Percentiles rank a stretch among this genome's conserved stretches.
These are phyloP conservation scores for Pyrenopolyporus hunteri DNA, from an alignment of 495 filamentous ascomycete genomes.

Conservation along the genomic window DNA sequence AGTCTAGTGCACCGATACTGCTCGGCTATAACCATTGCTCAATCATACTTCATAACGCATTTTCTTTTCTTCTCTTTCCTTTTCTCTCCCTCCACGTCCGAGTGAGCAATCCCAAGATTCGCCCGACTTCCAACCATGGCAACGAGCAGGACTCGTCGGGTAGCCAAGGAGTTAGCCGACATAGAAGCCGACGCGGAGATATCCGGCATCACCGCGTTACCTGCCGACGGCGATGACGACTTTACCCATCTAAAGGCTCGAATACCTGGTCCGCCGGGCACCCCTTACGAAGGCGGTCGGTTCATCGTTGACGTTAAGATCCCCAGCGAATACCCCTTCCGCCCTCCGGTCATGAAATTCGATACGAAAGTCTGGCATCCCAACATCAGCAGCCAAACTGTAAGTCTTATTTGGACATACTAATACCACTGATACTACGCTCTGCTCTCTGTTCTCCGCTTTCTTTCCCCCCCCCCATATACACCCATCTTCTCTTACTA, in stretches of 20 bases:
- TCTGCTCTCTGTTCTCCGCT: too few relatives aligned
- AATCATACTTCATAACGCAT: not conserved
- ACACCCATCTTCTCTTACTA: too few relatives aligned
- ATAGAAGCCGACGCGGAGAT: constrained; percentile 73
- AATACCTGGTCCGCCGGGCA: constrained; percentile 88
- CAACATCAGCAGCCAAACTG: constrained; percentile 94
- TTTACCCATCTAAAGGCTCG: constrained; percentile 83
- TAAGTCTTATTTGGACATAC: constrained; percentile 56
- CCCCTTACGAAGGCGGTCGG: constrained; percentile 89
- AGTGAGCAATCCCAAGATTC: not conserved
- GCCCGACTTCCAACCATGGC: constrained; percentile 64
- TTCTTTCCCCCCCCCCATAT: too few relatives aligned
- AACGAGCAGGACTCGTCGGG: constrained; percentile 77
- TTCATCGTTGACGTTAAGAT: constrained; percentile 86
- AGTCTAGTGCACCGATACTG: not conserved
- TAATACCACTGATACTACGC: too few relatives aligned
- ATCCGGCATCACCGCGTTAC: constrained; percentile 74
- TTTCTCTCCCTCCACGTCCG: not conserved
- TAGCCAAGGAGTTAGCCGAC: constrained; percentile 90
- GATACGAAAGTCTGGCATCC: constrained; percentile 98
- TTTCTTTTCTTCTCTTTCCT: not conserved
- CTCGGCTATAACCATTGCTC: not conserved
- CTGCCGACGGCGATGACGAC: constrained; percentile 68
- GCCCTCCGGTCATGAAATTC: constrained; percentile 91
- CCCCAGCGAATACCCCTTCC: constrained; percentile 90